A percentile compares a stretch with the other conserved stretches of the same genome.
phyloP scores from a whole-genome alignment of 768 basidiomycete genomes.

The Tubosaeta sp. region DNA sequence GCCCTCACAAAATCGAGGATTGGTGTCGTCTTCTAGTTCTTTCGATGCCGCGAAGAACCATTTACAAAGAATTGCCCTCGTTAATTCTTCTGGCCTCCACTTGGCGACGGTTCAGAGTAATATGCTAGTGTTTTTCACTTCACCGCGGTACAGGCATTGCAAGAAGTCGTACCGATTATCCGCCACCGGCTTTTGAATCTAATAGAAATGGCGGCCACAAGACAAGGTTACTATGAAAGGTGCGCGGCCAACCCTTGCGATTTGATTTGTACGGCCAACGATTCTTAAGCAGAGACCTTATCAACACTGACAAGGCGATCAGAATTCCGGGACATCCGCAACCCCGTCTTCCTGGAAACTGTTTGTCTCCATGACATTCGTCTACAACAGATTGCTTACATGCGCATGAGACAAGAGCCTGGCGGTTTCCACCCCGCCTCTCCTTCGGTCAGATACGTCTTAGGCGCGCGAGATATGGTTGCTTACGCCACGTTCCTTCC shows the following conservation, averaged over 20 bases:
- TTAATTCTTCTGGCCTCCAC: slow-evolving; percentile 6
- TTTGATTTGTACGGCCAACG: neutral
- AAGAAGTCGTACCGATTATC: slow-evolving; percentile 4
- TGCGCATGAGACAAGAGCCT: slow-evolving; percentile 1
- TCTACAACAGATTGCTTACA: slow-evolving; percentile 11
- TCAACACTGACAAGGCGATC: slow-evolving; percentile 10
- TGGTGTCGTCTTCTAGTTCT: slow-evolving; percentile 7
- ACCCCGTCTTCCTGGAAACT: slow-evolving; percentile 9
- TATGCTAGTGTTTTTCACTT: neutral
- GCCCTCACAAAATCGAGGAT: slow-evolving; percentile 19
- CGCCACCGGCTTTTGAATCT: slow-evolving; percentile 16
- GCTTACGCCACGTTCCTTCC: neutral
- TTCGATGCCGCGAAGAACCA: slow-evolving; percentile 14
- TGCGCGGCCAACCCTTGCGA: neutral
- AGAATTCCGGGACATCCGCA: slow-evolving; percentile 11
- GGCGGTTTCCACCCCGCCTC: neutral
- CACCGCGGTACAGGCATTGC: slow-evolving; percentile 1
- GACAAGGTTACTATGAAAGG: neutral
- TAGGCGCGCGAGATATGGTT: neutral
- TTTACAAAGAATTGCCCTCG: slow-evolving; percentile 12
- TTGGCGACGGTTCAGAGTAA: slow-evolving; percentile 1
- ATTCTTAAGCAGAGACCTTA: slow-evolving; percentile 1
- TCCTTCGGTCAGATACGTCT: neutral
- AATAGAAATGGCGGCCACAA: neutral
- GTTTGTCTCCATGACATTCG: slow-evolving; percentile 16